Base-by-base conservation (phyloP, 2,329 filamentous ascomycete genomes). In the Venturia effusa region DNA sequence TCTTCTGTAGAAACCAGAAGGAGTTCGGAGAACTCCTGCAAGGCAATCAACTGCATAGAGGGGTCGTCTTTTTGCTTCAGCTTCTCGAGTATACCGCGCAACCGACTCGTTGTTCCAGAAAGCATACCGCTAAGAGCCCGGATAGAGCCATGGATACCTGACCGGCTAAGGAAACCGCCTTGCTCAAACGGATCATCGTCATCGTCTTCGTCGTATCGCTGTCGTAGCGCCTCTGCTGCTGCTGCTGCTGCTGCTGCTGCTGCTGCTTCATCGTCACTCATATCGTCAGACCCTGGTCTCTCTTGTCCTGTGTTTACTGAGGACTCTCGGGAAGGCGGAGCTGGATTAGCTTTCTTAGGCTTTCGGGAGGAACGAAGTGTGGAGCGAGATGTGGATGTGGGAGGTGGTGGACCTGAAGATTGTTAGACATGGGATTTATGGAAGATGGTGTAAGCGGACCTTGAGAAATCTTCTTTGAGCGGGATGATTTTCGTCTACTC, bases 1-100 rank as follows among this genome's bases (percentile, higher is more conserved):
- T 99, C 94, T 76, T 99, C 94, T 68, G 94, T 97, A 13, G 93
- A 96, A 43, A 99, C 90, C 37, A 99, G 81, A 5, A 99, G 80
- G 63, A 97, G 87, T 75, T 99, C 92, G 0, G 93, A 96, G 7
- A 99, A 81, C 69, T 97, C 93, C 74, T 96, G 90, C 37, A 99
- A 79, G 34, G 93, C 94, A 71, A 97, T 92, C 68, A 96, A 81
- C 77, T 99, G 95, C 45, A 94, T 78, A 0, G 92, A 92, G 6
- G 88, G 84, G 67, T 97, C 91, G 59, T 93, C 90, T 72, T 92
- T 93, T 70, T 89, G 86, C 68, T 88, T 87, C 65, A 99, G 79
- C 66, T 79, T 78, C 62, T 81, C 79, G 59, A 81, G 71, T 40
- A 80, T 77, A 63, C 71, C 89, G 64, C 93, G 85, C 61, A 99